Conservation (phyloP, 2,329 filamentous ascomycete genomes). For the Zymoseptoria pseudotritici region DNA sequence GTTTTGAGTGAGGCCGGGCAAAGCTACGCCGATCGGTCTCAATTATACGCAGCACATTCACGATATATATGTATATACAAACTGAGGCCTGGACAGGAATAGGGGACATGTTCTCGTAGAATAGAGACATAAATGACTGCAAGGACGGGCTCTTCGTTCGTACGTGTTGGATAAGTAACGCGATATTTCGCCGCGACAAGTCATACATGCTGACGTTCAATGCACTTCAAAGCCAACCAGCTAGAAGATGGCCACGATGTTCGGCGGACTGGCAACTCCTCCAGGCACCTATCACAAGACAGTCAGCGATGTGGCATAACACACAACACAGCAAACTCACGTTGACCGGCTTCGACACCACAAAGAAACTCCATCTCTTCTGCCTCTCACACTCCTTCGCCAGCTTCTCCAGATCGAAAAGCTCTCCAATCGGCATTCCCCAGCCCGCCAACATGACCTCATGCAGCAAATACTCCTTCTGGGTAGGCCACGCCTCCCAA, state of each 20-base stretch:
- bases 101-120: too few relatives aligned
- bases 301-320: slow-evolving; percentile 28
- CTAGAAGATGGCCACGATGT: slow-evolving; percentile 34
- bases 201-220: too few relatives aligned
- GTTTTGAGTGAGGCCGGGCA: not conserved
- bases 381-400: slow-evolving; percentile 33
- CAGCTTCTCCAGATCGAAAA: slow-evolving; percentile 44
- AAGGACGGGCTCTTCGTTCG: too few relatives aligned
- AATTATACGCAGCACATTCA: not conserved
- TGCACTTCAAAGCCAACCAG: too few relatives aligned
- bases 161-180: too few relatives aligned
- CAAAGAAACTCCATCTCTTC: slow-evolving; percentile 42
- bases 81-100: too few relatives aligned
- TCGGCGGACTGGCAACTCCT: slow-evolving; percentile 33
- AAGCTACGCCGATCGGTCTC: not conserved
- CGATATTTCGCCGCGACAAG: not conserved
- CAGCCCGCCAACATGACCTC: slow-evolving; percentile 44
- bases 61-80: too few relatives aligned
- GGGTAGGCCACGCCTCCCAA: slow-evolving; percentile 33
- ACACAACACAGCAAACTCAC: slow-evolving; percentile 23
- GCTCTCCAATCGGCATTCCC: slow-evolving; percentile 46
- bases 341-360: slow-evolving; percentile 42
- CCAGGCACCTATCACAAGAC: slow-evolving; percentile 23
- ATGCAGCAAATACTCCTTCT: slow-evolving; percentile 34
- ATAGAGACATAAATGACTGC: too few relatives aligned